Evolutionary conservation across 1,139 yeast species (phyloP), one percentile per base, ranked within the genome.

Genomic region (Saccharomyces uvarum): DNA sequence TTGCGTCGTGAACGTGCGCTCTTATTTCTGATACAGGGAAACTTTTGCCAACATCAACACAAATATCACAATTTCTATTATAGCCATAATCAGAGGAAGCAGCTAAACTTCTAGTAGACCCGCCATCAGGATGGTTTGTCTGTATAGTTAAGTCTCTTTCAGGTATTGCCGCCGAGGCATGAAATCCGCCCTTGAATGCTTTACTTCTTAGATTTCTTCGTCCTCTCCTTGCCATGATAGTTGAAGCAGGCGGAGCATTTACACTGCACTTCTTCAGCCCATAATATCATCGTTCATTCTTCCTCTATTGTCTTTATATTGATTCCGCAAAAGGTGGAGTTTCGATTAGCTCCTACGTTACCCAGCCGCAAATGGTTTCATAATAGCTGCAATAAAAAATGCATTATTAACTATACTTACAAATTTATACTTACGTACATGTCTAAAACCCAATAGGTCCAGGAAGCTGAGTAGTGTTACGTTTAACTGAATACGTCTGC

Each of bases 401-500:
- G 44, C 44, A 9, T 38, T 16, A 16, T 5, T 7, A 8, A 38
- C 19, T 16, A 38, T 38, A 16, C 44, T 8, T 38, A 38, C 21
- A 38, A 33, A 38, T 16, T 16, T 16, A 16, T 38, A 14, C 41
- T 33, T 33, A 33, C 42, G 14, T 14, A 53, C 28, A 41, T 21
- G 47, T 13, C 7, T 38, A 38, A 38, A 41, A 16, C 48, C 16
- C n/a, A 51, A 51, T 24, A 29, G n/a, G 8, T 53, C n/a, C 52
- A 27, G 26, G 6, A 24, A 19, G 11, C 24, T 8, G n/a, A 26
- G 28, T 8, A 13, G 14, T 31, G 16, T 13, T 51, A 7, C 4
- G 13, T 4, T 26, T 70, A 84, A n/a, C 80, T 80, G 68, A 88
- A 86, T 11, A 82, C 81, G 70, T 86, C 87, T 60, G 84, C 85